phyloP scores from a whole-genome alignment of 768 basidiomycete genomes.

The Russula foetens region DNA sequence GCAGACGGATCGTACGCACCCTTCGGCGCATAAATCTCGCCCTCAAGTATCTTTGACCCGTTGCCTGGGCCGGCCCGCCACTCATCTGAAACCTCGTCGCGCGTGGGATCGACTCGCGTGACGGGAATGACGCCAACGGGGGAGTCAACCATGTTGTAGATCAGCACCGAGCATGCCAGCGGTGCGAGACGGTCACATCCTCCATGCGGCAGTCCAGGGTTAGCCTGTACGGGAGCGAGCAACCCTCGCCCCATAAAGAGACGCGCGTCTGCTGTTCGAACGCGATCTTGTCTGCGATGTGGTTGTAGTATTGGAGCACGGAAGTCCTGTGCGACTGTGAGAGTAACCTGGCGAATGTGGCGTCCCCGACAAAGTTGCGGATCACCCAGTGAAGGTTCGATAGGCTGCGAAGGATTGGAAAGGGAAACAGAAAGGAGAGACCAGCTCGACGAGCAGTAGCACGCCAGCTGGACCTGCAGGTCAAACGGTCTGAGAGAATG shows the following conservation, averaged over 20 bases:
- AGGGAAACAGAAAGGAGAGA: too few species aligned
- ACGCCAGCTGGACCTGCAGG: too few species aligned
- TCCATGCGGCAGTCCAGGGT: slow-evolving; percentile 27
- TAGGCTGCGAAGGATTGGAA: too few species aligned
- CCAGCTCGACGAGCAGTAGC: too few species aligned
- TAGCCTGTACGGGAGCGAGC: slow-evolving; percentile 31
- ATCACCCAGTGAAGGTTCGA: too few species aligned
- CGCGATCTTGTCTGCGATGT: too few species aligned
- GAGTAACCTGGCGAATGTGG: slow-evolving; percentile 7
- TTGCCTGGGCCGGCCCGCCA: slow-evolving; percentile 43
- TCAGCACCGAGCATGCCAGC: slow-evolving; percentile 24
- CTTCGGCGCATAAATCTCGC: slow-evolving; percentile 44
- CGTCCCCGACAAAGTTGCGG: slow-evolving; percentile 9
- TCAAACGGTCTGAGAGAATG: too few species aligned
- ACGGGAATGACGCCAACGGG: slow-evolving; percentile 39
- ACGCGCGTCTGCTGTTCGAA: too few species aligned
- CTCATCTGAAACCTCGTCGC: too few species aligned
- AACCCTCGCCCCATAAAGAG: slow-evolving; percentile 31
- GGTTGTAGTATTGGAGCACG: slow-evolving; percentile 9
- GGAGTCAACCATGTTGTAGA: slow-evolving; percentile 32
- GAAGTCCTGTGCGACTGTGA: background rate
- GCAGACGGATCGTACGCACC: slow-evolving; percentile 55
- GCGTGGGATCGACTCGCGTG: slow-evolving; percentile 34
- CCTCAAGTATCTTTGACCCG: slow-evolving; percentile 58
- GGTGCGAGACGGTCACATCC: slow-evolving; percentile 16